phyloP scores from a whole-genome alignment of 345 rosid species.

The Raphanus sativus region DNA sequence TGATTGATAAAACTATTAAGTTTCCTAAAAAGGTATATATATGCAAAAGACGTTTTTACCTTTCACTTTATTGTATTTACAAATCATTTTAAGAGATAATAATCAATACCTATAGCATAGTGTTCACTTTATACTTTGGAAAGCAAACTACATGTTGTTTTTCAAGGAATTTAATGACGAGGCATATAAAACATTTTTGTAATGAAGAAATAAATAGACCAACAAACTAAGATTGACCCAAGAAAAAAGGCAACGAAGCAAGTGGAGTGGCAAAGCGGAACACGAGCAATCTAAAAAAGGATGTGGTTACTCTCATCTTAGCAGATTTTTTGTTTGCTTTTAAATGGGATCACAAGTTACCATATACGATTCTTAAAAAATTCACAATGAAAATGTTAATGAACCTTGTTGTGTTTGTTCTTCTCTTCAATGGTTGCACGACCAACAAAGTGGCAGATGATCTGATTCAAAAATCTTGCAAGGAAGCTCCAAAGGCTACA shows the following conservation, averaged over 20 bases:
- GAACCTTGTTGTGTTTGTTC: neutral
- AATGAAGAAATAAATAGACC: neutral
- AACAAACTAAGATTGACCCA: neutral
- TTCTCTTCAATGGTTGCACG: neutral
- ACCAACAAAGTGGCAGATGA: neutral
- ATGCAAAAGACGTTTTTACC: neutral
- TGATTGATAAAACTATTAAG: neutral
- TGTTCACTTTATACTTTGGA: neutral
- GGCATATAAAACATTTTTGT: neutral
- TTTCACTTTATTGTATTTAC: neutral
- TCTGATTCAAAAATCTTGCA: neutral
- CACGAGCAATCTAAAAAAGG: neutral
- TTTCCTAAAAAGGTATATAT: neutral
- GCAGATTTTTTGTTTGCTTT: neutral
- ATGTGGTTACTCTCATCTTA: neutral
- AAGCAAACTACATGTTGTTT: neutral
- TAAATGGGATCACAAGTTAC: neutral
- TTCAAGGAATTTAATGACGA: neutral
- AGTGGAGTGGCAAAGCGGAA: neutral
- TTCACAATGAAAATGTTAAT: neutral
- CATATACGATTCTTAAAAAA: neutral
- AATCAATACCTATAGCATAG: neutral
- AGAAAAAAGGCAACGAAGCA: neutral
- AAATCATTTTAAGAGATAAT: neutral
- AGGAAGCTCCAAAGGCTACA: neutral